Percentiles rank a stretch among this genome's conserved stretches.
phyloP scores from a whole-genome alignment of 495 filamentous ascomycete species.

The Collariella sp. region DNA sequence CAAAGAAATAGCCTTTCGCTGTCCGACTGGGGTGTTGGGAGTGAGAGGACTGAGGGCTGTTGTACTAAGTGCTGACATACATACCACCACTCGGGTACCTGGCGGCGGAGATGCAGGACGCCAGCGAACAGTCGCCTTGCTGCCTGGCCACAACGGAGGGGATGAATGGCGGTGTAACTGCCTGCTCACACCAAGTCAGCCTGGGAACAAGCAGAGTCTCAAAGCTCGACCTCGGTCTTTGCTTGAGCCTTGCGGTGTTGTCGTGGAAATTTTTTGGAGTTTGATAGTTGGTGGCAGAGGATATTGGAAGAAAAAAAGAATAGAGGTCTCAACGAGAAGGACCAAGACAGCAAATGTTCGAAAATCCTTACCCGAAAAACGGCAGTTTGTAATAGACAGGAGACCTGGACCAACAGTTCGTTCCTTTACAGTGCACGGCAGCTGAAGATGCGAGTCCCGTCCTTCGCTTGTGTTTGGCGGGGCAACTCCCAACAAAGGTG shows the following conservation, averaged over 20 bases:
- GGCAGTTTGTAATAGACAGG: too few species aligned
- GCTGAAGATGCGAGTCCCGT: too few species aligned
- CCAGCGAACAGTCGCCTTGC: constrained; percentile 12
- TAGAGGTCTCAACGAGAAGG: too few species aligned
- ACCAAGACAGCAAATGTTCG: too few species aligned
- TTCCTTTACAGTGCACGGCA: too few species aligned
- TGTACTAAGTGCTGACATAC: constrained; percentile 5
- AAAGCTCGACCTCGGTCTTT: too few species aligned
- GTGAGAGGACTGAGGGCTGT: neutral
- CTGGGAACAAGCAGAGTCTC: neutral
- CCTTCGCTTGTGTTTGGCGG: too few species aligned
- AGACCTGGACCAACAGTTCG: too few species aligned
- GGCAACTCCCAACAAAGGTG: too few species aligned
- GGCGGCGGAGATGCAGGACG: constrained; percentile 4
- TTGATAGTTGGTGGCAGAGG: neutral
- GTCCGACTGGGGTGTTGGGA: neutral
- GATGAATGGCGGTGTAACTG: constrained; percentile 17
- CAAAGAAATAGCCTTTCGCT: neutral
- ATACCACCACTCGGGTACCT: neutral
- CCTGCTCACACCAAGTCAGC: neutral
- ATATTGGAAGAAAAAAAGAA: neutral
- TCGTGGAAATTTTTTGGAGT: too few species aligned
- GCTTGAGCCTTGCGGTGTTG: too few species aligned
- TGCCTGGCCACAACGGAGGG: constrained; percentile 13
- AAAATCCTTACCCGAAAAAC: too few species aligned